phyloP scores from a whole-genome alignment of 768 basidiomycete species.

The Porpolomopsis calyptriformis region DNA sequence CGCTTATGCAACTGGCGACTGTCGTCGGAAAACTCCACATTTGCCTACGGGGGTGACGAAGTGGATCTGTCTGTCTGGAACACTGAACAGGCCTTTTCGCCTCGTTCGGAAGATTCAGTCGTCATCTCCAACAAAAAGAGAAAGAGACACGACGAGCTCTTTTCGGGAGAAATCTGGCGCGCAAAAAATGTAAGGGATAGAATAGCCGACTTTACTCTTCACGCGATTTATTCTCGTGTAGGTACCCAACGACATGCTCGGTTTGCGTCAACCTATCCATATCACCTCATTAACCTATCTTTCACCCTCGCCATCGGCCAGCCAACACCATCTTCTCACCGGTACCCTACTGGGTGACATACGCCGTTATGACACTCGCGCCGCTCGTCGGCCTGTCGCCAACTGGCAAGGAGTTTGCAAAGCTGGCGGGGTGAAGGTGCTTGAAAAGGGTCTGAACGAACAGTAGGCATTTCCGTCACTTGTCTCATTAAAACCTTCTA shows the following conservation, averaged over 20 bases:
- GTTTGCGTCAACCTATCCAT: constrained; percentile 68
- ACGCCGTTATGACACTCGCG: constrained; percentile 67
- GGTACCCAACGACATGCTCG: constrained; percentile 65
- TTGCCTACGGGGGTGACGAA: constrained; percentile 80
- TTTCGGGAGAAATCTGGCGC: constrained; percentile 73
- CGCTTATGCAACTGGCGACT: constrained; percentile 62
- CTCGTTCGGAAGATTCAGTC: constrained; percentile 14
- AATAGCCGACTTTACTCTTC: neutral
- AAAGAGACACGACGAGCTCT: constrained; percentile 44
- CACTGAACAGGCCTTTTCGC: constrained; percentile 44
- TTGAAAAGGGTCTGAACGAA: constrained; percentile 51
- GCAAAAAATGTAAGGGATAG: constrained; percentile 59
- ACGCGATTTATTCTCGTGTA: constrained; percentile 15
- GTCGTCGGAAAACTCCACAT: constrained; percentile 39
- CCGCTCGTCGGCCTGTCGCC: constrained; percentile 54
- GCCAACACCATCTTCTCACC: constrained; percentile 44
- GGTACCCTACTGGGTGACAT: constrained; percentile 69
- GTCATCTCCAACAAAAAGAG: constrained; percentile 36
- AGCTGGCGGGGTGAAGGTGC: constrained; percentile 45
- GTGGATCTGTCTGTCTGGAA: constrained; percentile 80
- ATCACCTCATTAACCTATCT: constrained; percentile 61
- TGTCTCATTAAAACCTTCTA: neutral
- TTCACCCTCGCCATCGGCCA: constrained; percentile 23
- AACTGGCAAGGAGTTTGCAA: constrained; percentile 55
- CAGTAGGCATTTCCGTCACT: constrained; percentile 36